Evolutionary conservation across 192 early-diverging fungal species (phyloP), one percentile per base, ranked within the genome.

Genomic region (Gonapodya sp.): DNA sequence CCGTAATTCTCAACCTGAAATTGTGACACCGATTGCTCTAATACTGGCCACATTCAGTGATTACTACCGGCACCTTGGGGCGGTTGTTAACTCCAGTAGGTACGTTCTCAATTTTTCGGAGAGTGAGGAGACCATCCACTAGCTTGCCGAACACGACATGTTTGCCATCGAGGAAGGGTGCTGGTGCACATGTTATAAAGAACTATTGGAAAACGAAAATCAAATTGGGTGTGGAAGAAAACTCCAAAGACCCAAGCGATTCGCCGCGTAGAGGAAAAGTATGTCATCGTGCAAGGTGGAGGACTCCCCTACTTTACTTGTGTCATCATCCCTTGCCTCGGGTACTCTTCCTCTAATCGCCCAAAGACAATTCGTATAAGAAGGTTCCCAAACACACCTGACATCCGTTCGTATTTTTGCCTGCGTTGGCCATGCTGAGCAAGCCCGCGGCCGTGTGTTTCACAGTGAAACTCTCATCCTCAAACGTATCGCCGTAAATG

Each of bases 71-170:
- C 34, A 96, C 78, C 85, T 95, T 95, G 31, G 96, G 96, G 36
- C 92, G 86, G 85, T 95, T 96, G 79, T 94, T 92, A 0, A 91
- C 89, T 31, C 96, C 95, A 18, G 94, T 95, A 30, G 94, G 93
- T 18, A 97, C 96, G 81, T 96, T 96, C 84, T 97, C 96, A 80
- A 97, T 95, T 86, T 96, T 96, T 36, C 96, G 87, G n/a, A 97
- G 82, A 0, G 94, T 95, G 81, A 97, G 85, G 30, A 97, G 86
- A 30, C 95, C 95, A 83, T 97, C 96, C 36, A 94, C 86, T 1
- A 97, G 84, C 31, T 91, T 88, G 30, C 96, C 94, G 89, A 95
- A 95, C 0, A 95, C 94, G 72, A 95, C 94, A 82, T 97, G 95
- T 85, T 95, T 95, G 32, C 91, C 92, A 80, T 97, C 95, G 85